Conservation (phyloP, 768 basidiomycete species). For the Albatrellus ellisii region DNA sequence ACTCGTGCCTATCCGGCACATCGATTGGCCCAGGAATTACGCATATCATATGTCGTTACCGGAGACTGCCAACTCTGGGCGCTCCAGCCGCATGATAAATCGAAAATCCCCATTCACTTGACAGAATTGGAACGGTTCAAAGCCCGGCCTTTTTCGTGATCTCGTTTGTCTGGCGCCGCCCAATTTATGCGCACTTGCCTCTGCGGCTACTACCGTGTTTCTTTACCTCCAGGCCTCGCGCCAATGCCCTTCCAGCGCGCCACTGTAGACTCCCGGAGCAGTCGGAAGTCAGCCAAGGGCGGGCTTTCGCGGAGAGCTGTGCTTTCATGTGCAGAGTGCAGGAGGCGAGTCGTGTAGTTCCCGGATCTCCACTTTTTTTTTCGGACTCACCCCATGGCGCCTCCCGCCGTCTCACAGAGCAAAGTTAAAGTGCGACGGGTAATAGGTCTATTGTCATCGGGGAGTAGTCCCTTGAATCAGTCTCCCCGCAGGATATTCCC, state of each 20-base stretch:
- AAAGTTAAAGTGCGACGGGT: slow-evolving; percentile 43
- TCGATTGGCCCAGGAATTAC: no score
- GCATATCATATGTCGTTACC: no score
- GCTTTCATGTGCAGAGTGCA: slow-evolving; percentile 40
- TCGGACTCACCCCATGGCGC: not conserved
- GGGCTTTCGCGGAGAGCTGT: slow-evolving; percentile 6
- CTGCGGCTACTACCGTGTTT: not conserved
- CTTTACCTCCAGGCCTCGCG: not conserved
- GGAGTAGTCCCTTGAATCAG: not conserved
- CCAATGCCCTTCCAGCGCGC: not conserved
- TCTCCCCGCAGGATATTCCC: slow-evolving; percentile 31
- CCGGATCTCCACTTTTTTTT: not conserved
- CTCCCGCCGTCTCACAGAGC: slow-evolving; percentile 20
- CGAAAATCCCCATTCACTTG: no score
- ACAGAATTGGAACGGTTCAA: no score
- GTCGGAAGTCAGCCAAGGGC: not conserved
- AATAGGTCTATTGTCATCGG: not conserved
- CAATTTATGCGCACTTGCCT: no score
- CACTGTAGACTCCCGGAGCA: not conserved
- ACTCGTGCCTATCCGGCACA: no score
- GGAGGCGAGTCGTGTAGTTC: slow-evolving; percentile 22
- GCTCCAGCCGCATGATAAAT: no score
- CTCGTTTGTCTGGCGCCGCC: not conserved
- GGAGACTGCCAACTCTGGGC: no score
- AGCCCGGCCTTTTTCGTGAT: not conserved